Conservation (phyloP, 2,329 filamentous ascomycete species). For the Exophiala sp. region DNA sequence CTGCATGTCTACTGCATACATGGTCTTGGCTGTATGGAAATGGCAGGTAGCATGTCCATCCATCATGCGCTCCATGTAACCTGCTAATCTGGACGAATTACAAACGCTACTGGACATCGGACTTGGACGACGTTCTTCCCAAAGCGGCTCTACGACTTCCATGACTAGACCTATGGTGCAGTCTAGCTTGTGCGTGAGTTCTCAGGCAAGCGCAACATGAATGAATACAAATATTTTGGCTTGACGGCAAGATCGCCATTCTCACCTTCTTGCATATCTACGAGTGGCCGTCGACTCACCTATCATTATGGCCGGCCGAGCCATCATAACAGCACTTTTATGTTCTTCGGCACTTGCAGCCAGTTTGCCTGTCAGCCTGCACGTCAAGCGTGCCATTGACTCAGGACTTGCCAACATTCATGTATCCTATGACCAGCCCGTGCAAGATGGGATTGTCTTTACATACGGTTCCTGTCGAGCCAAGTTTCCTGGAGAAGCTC, state of each 20-base stretch:
- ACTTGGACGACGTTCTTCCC: slow-evolving; percentile 7
- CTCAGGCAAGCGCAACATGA: neutral
- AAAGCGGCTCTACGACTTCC: neutral
- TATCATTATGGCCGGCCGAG: slow-evolving; percentile 5
- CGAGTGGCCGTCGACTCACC: neutral
- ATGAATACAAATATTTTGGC: slow-evolving; percentile 2
- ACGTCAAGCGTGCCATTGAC: slow-evolving; percentile 17
- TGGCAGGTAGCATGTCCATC: neutral
- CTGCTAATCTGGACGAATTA: slow-evolving; percentile 15
- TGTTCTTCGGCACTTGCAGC: slow-evolving; percentile 9
- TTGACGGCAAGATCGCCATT: neutral
- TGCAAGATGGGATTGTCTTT: slow-evolving; percentile 8
- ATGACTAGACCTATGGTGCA: neutral
- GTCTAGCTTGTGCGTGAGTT: neutral
- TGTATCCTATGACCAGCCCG: slow-evolving; percentile 6
- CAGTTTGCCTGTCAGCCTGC: slow-evolving; percentile 12
- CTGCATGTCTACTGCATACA: too few species aligned
- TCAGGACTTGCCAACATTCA: slow-evolving; percentile 19
- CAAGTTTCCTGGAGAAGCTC: slow-evolving; percentile 14
- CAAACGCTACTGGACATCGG: slow-evolving; percentile 3
- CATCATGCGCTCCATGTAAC: slow-evolving; percentile 2
- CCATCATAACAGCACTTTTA: slow-evolving; percentile 1
- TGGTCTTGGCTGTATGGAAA: neutral
- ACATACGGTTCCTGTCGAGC: slow-evolving; percentile 18
- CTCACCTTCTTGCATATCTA: neutral